A percentile compares a stretch with the other conserved stretches of the same genome.
These are phyloP conservation scores for Hypoxylon sp. DNA, from an alignment of 2,329 filamentous ascomycete species.

Conservation along the genomic window DNA sequence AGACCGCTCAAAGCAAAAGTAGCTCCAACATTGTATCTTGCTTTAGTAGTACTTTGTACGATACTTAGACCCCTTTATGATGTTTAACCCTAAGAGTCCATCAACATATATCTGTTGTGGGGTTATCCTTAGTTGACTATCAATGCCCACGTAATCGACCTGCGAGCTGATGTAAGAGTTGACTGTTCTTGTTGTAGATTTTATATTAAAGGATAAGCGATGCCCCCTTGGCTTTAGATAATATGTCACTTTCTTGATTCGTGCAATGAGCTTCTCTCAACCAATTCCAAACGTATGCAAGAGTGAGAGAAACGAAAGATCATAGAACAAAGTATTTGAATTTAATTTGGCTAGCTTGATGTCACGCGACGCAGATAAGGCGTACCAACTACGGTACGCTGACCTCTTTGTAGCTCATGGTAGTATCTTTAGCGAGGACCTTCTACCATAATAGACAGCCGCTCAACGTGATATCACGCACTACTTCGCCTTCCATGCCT, in stretches of 20 bases:
- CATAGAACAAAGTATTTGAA: background rate
- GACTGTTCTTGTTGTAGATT: background rate
- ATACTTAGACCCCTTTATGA: background rate
- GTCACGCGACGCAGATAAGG: background rate
- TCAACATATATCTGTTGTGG: background rate
- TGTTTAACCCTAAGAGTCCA: background rate
- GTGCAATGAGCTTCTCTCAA: background rate
- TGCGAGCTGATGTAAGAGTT: constrained; percentile 18
- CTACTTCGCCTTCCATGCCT: background rate
- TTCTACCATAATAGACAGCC: background rate
- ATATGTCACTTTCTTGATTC: constrained; percentile 31
- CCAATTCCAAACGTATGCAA: background rate
- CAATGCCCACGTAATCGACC: constrained; percentile 19
- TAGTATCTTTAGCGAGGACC: background rate
- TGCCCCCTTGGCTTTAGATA: constrained; percentile 18
- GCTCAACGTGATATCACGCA: constrained; percentile 20
- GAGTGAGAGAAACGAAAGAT: background rate
- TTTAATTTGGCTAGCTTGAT: background rate
- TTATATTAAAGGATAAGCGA: constrained; percentile 27
- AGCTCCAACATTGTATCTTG: background rate
- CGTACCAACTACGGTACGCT: background rate
- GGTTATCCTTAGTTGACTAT: constrained; percentile 6
- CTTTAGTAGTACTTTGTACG: background rate
- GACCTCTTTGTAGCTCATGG: background rate
- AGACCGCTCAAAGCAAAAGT: background rate